Base-by-base conservation (phyloP, 768 basidiomycete genomes). In the Russula ochroleuca region DNA sequence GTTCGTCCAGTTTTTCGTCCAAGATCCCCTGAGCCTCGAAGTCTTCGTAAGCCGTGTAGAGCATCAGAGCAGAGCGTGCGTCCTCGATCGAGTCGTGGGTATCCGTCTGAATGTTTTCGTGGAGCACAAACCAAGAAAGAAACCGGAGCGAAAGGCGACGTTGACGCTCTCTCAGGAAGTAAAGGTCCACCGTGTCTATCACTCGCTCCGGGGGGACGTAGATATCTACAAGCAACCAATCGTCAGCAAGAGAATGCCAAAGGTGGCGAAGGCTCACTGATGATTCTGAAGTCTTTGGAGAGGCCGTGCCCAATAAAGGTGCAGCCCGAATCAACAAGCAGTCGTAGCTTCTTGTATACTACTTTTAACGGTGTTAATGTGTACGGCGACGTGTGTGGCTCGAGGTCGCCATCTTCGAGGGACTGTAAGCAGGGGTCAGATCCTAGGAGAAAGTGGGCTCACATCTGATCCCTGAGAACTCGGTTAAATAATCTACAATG, bases 21-120 rank as follows among this genome's bases (percentile, higher is more conserved):
- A 97, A 96, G 5, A 81, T 72, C 1, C 86, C 88, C 50, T 85
- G 80, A 33, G 82, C 86, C 71, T 94, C 88, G 53, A 92, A 85
- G 37, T 83, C 79, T 21, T 85, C 82, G 73, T 88, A 93, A 3
- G 87, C 85, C 72, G 92, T 88, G 76, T 90, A 97, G 37, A 98
- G 78, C 67, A 86, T 81, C 35, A 97, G 77, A 0, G 96, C 94
- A 7, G 90, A 92, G 8, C 85, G 82, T 0, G 94, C 93, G 70
- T 98, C 96, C 73, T 99, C 97, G 68, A 99, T 96, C n/a, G 95
- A 98, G 74, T 98, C 97, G 73, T 99, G 96, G 14, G 86, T 92
- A 23, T 94, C 93, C 3, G 84, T 90, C 74, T 98, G 96, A 62
- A 99, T 98, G 69, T 90, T 86, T 72, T 94, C 86, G 51, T 88